Conservation (phyloP, 768 basidiomycete species). For the Macrolepiota fuliginosa region DNA sequence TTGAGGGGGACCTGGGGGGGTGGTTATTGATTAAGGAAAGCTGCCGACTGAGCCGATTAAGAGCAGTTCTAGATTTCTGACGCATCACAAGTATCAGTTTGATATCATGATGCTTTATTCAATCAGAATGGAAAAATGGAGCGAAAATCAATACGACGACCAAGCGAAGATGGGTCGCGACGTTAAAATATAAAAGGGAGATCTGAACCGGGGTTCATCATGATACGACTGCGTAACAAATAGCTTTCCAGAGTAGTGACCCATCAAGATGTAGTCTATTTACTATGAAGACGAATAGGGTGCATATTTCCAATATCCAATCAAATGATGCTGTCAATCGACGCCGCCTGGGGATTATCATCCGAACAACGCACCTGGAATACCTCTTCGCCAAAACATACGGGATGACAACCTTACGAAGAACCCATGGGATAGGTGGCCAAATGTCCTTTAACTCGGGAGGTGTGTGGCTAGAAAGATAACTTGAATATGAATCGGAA, state of each 20-base stretch:
- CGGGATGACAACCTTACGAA: conserved; percentile 3
- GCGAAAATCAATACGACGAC: no score
- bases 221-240: background rate
- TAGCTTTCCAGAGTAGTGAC: no score
- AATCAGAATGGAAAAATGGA: no score
- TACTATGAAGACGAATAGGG: background rate
- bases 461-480: background rate
- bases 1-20: background rate
- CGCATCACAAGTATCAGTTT: no score
- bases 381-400: conserved; percentile 2
- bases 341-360: background rate
- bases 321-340: background rate
- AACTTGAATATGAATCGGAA: background rate
- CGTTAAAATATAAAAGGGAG: no score
- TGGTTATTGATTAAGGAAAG: background rate
- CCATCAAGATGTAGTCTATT: background rate
- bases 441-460: conserved; percentile 3
- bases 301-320: conserved; percentile 10
- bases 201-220: background rate
- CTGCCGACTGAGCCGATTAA: no score
- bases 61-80: no score
- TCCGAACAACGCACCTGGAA: background rate
- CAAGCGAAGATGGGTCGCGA: no score
- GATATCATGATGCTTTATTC: no score
- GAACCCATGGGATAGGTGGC: conserved; percentile 2